These are phyloP conservation scores for Clathrus columnatus DNA, from an alignment of 768 basidiomycete genomes.

Conservation along the genomic window DNA sequence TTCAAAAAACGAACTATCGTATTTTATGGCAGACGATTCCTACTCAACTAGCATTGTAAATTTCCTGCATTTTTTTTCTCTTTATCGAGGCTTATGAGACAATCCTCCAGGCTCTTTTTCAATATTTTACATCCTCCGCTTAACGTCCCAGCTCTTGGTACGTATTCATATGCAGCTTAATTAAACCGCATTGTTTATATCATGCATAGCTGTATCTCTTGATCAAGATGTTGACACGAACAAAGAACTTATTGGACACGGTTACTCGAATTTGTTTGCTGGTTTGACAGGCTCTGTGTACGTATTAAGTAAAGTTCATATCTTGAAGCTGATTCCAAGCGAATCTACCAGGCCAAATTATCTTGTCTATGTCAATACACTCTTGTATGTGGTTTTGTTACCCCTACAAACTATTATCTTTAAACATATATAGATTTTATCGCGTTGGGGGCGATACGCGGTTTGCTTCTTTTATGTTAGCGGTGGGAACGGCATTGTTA, in stretches of 20 bases:
- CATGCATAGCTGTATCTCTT: slow-evolving; percentile 65
- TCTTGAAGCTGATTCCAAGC: slow-evolving; percentile 9
- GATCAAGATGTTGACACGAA: slow-evolving; percentile 86
- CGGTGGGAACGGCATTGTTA: slow-evolving; percentile 58
- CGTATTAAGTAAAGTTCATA: slow-evolving; percentile 20
- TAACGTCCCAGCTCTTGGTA: slow-evolving; percentile 84
- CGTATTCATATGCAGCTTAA: slow-evolving; percentile 14
- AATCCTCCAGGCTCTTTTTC: slow-evolving; percentile 55
- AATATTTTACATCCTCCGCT: slow-evolving; percentile 78
- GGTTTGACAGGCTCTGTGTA: slow-evolving; percentile 78
- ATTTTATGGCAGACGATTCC: slow-evolving; percentile 80
- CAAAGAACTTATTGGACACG: slow-evolving; percentile 87
- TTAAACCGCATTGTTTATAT: not conserved
- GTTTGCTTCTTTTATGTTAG: slow-evolving; percentile 79
- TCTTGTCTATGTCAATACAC: slow-evolving; percentile 80
- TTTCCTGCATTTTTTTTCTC: slow-evolving; percentile 26
- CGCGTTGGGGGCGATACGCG: slow-evolving; percentile 86
- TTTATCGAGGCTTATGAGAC: slow-evolving; percentile 7
- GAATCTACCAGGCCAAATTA: slow-evolving; percentile 57
- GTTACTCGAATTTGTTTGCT: slow-evolving; percentile 80
- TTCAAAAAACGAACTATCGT: slow-evolving; percentile 45
- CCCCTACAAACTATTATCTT: slow-evolving; percentile 12
- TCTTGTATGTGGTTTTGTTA: slow-evolving; percentile 41
- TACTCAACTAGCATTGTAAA: slow-evolving; percentile 86
- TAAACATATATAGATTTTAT: slow-evolving; percentile 55